Conservation (phyloP, 306 rosid genomes). For the Cucumis hystrix region DNA sequence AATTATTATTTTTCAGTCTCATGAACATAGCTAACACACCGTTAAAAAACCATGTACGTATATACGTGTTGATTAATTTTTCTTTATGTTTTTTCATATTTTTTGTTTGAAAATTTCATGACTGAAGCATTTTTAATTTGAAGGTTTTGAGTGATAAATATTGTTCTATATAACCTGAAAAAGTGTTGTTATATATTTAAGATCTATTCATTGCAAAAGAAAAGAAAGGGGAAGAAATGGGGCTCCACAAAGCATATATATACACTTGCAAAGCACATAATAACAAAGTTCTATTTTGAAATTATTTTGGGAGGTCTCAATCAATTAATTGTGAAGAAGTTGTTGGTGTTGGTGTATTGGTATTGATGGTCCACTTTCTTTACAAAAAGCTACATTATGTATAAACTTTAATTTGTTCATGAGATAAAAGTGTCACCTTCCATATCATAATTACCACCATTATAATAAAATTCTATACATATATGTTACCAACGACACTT, state of each 20-base stretch:
- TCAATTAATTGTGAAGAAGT: background rate
- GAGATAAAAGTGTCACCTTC: background rate
- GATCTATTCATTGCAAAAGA: no score
- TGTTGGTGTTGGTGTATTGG: background rate
- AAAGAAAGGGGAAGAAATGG: background rate
- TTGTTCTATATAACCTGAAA: no score
- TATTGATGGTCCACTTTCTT: conserved; percentile 1
- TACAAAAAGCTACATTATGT: background rate
- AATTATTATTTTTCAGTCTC: no score
- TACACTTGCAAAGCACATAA: background rate
- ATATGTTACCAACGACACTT: background rate
- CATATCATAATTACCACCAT: background rate
- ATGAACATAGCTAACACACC: no score
- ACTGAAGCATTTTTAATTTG: no score
- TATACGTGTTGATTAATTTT: no score
- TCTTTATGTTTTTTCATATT: no score
- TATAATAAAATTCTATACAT: background rate
- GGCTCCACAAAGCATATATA: background rate
- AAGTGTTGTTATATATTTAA: no score
- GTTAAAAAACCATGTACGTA: no score
- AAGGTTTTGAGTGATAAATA: no score
- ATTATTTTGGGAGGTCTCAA: background rate
- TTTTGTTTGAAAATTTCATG: no score
- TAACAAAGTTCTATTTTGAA: background rate
- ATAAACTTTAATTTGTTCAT: background rate